Evolutionary conservation across 805 yeast species (phyloP).

Genomic region (Komagataella mondaviorum): DNA sequence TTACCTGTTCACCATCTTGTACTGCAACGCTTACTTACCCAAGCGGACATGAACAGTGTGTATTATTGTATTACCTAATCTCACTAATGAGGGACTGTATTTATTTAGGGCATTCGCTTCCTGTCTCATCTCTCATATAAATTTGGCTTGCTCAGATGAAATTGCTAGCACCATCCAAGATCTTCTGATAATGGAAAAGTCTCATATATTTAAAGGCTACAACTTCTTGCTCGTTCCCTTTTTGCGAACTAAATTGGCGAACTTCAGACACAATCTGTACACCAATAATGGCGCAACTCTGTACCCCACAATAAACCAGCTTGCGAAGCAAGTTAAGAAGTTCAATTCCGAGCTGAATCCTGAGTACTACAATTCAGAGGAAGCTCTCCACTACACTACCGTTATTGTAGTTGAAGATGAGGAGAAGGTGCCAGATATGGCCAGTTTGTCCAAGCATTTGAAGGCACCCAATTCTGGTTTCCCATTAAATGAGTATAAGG

Average conservation of each 20-base stretch:
- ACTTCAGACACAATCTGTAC: constrained; percentile 11
- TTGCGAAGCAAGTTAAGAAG: background rate
- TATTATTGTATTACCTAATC: background rate
- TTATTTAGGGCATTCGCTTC: background rate
- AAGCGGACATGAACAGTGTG: background rate
- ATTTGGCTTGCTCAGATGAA: background rate
- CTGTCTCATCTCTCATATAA: background rate
- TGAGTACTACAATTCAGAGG: background rate
- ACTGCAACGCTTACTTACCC: background rate
- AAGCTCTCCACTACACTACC: background rate
- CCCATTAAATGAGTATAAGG: background rate
- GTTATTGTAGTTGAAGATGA: constrained; percentile 2
- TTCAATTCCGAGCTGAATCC: background rate
- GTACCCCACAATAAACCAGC: constrained; percentile 1
- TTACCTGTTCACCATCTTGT: background rate
- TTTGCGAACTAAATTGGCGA: constrained; percentile 5
- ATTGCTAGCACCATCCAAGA: background rate
- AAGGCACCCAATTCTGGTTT: background rate
- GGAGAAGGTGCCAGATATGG: background rate
- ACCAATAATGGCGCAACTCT: constrained; percentile 13
- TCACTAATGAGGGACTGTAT: background rate
- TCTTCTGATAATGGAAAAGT: background rate
- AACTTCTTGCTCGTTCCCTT: constrained; percentile 10
- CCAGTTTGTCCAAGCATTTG: background rate
- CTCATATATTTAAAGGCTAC: constrained; percentile 6